Evolutionary conservation across 2,329 filamentous ascomycete genomes (phyloP), one percentile per base, ranked within the genome.

Genomic region (Pseudocercospora macadamiae): DNA sequence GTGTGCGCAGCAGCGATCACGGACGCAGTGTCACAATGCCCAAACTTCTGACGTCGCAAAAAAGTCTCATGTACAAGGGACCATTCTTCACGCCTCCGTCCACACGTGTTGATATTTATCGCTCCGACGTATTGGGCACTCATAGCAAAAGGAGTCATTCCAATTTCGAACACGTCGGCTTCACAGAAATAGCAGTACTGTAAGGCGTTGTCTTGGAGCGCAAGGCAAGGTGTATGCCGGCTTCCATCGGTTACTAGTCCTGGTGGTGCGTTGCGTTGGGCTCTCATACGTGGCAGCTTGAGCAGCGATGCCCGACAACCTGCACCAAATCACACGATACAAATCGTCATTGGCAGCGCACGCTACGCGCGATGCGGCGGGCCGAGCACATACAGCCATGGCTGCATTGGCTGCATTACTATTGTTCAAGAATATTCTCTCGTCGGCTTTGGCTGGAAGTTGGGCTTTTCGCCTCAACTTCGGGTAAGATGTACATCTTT

Each of bases 331-430:
- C n/a, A n/a, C n/a, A n/a, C n/a, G n/a, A n/a, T n/a, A n/a, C n/a
- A n/a, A n/a, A n/a, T 49, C 44, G 44, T 49, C 44, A 55, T 55
- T 55, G 52, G 52, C n/a, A 32, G 28, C 6, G 28, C 28, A 6
- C 12, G 12, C 12, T 6, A 6, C 28, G 6, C 6, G 12, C 28
- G 28, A 32, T 32, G 28, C 28, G 28, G 28, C 28, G 28, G 28
- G 28, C 28, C 28, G 28, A 32, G 28, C 6, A 32, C 28, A 32
- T 32, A 32, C 28, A 32, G 28, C 6, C 16, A 45, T 21, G 39
- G 30, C 10, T 48, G 44, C 12, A 48, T 8, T 19, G 9, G 39
- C 39, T 21, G n/a, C 39, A 44, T 44, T 16, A 19, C 16, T 44
- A 10, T 44, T 44, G 44, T 12, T 21, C 44, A 25, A 48, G 12